Evolutionary conservation across 169 alveolate species (phyloP).

Genomic region (Plasmodium ovale): DNA sequence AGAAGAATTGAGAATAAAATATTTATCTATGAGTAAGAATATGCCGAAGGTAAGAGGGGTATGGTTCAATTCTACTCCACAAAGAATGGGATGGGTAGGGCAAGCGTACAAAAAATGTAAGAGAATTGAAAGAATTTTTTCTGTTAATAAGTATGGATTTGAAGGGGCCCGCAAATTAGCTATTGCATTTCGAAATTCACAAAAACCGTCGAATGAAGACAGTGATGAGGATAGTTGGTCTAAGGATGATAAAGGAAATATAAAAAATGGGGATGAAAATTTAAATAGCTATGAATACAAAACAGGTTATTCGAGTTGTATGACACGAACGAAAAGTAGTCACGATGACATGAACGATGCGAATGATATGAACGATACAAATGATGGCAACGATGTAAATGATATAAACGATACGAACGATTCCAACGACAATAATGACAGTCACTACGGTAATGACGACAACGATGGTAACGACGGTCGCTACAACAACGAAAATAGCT

Average conservation of each 20-base stretch:
- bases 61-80: slow-evolving; percentile 88
- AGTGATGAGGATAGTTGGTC: slow-evolving; percentile 75
- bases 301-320: slow-evolving; percentile 15
- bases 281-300: slow-evolving; percentile 59
- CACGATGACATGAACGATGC: background rate
- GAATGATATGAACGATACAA: slow-evolving; percentile 11
- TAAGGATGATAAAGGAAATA: slow-evolving; percentile 46
- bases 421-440: slow-evolving; percentile 17
- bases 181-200: slow-evolving; percentile 87
- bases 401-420: slow-evolving; percentile 6
- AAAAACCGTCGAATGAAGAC: slow-evolving; percentile 81
- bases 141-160: slow-evolving; percentile 87
- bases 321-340: slow-evolving; percentile 4
- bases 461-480: slow-evolving; percentile 14
- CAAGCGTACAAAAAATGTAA: slow-evolving; percentile 89
- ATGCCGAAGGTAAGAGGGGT: slow-evolving; percentile 88
- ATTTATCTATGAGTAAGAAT: slow-evolving; percentile 82
- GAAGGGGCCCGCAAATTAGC: slow-evolving; percentile 87
- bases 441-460: background rate
- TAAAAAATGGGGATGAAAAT: slow-evolving; percentile 34
- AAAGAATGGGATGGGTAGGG: slow-evolving; percentile 90
- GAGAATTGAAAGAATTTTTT: slow-evolving; percentile 86
- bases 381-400: slow-evolving; percentile 5
- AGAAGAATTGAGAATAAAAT: slow-evolving; percentile 83
- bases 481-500: background rate